A percentile compares a stretch with the other conserved stretches of the same genome.
Conservation (phyloP, 2,329 filamentous ascomycete species). For the Knoxdaviesia proteae region DNA sequence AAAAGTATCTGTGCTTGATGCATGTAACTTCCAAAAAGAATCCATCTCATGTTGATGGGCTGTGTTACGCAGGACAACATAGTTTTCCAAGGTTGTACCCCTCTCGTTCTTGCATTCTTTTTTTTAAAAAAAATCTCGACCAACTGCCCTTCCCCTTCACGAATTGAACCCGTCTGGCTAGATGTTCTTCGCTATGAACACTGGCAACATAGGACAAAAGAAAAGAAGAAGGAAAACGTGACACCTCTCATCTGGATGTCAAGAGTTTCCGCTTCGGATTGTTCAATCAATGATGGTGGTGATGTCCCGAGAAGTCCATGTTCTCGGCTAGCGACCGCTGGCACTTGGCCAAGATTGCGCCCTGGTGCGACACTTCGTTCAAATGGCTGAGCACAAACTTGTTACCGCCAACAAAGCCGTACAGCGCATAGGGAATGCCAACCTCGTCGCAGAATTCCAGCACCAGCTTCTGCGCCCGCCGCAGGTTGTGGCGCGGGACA, state of each 20-base stretch:
- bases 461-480: constrained; percentile 53
- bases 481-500: constrained; percentile 68
- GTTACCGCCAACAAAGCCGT: constrained; percentile 70
- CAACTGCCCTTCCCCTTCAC: too few species aligned
- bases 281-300: constrained; percentile 5
- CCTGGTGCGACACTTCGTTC: constrained; percentile 61
- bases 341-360: constrained; percentile 56
- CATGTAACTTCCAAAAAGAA: too few species aligned
- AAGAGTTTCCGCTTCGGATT: not conserved
- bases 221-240: not conserved
- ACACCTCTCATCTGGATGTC: not conserved
- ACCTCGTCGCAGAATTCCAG: constrained; percentile 67
- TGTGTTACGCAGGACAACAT: too few species aligned
- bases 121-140: too few species aligned
- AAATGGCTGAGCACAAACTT: constrained; percentile 58
- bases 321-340: constrained; percentile 22
- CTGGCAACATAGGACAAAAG: not conserved
- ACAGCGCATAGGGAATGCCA: constrained; percentile 65
- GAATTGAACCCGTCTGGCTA: not conserved
- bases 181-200: not conserved
- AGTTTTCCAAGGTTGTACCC: too few species aligned
- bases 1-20: too few species aligned
- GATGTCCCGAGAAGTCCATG: constrained; percentile 14
- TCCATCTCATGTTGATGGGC: too few species aligned
- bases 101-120: too few species aligned